Evolutionary conservation across 169 alveolate species (phyloP).

Genomic region (Plasmodium coatneyi): DNA sequence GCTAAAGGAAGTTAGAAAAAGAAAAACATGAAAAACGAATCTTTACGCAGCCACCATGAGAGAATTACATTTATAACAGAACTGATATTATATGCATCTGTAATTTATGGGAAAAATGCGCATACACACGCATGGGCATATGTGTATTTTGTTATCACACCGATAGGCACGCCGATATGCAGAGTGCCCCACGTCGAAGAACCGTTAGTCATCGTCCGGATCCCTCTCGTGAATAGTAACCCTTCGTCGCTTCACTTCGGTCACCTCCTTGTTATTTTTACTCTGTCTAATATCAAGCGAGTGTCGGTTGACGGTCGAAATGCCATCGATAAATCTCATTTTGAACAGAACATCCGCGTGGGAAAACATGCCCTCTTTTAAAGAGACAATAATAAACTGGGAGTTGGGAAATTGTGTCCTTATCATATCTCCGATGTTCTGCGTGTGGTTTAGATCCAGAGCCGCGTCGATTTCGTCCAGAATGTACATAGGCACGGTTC

Average conservation of each 20-base stretch:
- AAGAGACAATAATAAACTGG: slow-evolving; percentile 96
- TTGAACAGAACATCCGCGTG: slow-evolving; percentile 98
- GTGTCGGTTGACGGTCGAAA: slow-evolving; percentile 86
- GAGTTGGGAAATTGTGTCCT: slow-evolving; percentile 96
- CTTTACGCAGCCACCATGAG: no score
- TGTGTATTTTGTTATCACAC: background rate
- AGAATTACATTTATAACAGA: no score
- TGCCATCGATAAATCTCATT: slow-evolving; percentile 94
- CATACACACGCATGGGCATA: background rate
- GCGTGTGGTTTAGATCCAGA: slow-evolving; percentile 98
- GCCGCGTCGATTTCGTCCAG: slow-evolving; percentile 99
- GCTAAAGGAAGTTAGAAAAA: no score
- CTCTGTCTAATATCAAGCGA: slow-evolving; percentile 49
- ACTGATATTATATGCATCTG: no score
- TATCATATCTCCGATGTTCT: slow-evolving; percentile 98
- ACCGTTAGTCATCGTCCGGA: slow-evolving; percentile 22
- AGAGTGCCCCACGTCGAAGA: background rate
- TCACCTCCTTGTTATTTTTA: slow-evolving; percentile 19
- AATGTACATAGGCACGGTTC: slow-evolving; percentile 99
- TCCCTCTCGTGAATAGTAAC: slow-evolving; percentile 66
- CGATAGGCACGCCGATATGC: background rate
- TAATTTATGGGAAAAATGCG: background rate
- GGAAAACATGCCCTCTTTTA: slow-evolving; percentile 98
- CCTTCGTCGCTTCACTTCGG: slow-evolving; percentile 47
- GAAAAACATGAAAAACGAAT: no score